These are phyloP conservation scores for Cladosporium sp. DNA, from an alignment of 2,329 filamentous ascomycete species.

Conservation along the genomic window DNA sequence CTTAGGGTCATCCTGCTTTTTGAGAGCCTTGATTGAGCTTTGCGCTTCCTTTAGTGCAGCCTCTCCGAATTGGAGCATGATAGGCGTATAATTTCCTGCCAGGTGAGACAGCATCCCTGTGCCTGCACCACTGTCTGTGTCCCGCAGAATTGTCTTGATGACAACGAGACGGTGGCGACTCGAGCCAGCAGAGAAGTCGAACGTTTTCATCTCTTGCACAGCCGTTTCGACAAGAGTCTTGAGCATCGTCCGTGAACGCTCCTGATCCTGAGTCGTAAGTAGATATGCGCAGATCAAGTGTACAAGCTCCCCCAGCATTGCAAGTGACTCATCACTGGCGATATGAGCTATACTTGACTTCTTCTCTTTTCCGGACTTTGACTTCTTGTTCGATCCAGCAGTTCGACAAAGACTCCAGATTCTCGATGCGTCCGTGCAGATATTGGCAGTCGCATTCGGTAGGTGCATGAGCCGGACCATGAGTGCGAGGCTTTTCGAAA, in stretches of 20 bases:
- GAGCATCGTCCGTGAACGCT: constrained; percentile 14
- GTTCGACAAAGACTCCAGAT: constrained; percentile 1
- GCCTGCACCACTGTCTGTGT: background rate
- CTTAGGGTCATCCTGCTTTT: constrained; percentile 1
- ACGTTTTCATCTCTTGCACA: background rate
- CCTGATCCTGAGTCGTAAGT: constrained; percentile 19
- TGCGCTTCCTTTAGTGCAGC: constrained; percentile 3
- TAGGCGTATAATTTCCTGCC: background rate
- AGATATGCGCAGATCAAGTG: constrained; percentile 13
- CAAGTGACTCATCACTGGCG: background rate
- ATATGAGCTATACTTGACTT: background rate
- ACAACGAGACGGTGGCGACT: constrained; percentile 1
- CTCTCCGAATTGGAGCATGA: background rate
- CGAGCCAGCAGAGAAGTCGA: background rate
- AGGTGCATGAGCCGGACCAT: constrained; percentile 8
- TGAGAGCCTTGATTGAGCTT: constrained; percentile 2
- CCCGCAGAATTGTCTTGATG: background rate
- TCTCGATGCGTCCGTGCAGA: constrained; percentile 3
- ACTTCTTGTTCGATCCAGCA: background rate
- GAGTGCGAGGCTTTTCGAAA: constrained; percentile 3
- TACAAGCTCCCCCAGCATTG: constrained; percentile 12
- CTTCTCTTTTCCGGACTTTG: constrained; percentile 2
- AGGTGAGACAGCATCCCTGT: constrained; percentile 2
- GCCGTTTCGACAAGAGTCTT: background rate
- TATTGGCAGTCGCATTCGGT: constrained; percentile 2